These are phyloP conservation scores for Eragrostis tef DNA, from an alignment of 202 grass and related monocot species.

Conservation along the genomic window DNA sequence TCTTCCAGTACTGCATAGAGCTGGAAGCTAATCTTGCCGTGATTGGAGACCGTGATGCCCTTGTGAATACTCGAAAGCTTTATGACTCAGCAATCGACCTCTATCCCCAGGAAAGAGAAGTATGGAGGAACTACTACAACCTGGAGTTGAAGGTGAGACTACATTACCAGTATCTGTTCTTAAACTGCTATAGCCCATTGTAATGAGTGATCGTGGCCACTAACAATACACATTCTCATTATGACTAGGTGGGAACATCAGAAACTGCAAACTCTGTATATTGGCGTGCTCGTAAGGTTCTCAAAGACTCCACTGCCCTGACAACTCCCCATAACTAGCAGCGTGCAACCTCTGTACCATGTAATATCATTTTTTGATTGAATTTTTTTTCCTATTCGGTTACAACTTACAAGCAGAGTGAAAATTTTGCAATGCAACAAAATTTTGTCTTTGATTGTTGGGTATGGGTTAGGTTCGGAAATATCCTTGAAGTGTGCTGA, in stretches of 20 bases:
- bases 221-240: constrained; percentile 18
- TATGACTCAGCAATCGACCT: constrained; percentile 65
- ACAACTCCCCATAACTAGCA: constrained; percentile 32
- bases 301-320: constrained; percentile 50
- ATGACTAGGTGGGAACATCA: constrained; percentile 71
- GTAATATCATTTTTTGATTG: constrained; percentile 47
- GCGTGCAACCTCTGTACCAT: constrained; percentile 1
- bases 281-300: constrained; percentile 75
- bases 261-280: constrained; percentile 77
- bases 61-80: constrained; percentile 58
- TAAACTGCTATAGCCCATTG: neutral
- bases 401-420: constrained; percentile 4
- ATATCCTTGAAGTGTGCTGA: neutral
- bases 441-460: constrained; percentile 12
- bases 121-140: constrained; percentile 81
- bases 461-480: neutral
- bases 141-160: constrained; percentile 73
- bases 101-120: constrained; percentile 63
- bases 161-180: neutral
- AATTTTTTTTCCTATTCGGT: neutral
- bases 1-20: constrained; percentile 76
- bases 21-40: constrained; percentile 71
- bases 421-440: neutral
- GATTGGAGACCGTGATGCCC: constrained; percentile 46
- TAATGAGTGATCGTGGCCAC: neutral